Base-by-base conservation (phyloP, 2,329 filamentous ascomycete genomes). In the Verticillium klebahnii region DNA sequence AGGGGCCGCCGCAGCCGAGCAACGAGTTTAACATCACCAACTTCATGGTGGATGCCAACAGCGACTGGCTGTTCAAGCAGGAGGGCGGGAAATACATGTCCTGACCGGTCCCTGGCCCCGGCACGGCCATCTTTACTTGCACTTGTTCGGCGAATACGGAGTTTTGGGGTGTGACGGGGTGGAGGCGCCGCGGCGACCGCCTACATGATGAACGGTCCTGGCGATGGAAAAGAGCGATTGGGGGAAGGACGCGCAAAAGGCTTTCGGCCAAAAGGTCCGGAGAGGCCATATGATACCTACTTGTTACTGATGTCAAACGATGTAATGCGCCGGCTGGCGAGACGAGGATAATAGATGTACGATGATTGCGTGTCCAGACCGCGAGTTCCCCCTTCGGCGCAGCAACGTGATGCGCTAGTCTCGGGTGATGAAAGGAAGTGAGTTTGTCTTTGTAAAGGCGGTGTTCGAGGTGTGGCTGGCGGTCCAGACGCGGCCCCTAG, bases 11-110 rank as follows among this genome's bases (percentile, higher is more conserved):
- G 60, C 67, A 69, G 34, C 56, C 65, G 2, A 73, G 60, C 14
- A 89, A 89, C 62, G 88, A 91, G 72, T 91, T 89, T 68, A 92
- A 92, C 68, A 92, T 92, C 63, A 90, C 87, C 56, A 90, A 92
- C 69, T 92, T 90, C 68, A 91, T 89, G 84, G 83, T 90, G 34
- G 89, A 92, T 74, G 86, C 85, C 2, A 90, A 85, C 67, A 87
- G 86, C 64, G 89, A 92, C 72, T 92, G 89, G 89, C 80, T 91
- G n/a, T 88, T 86, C 62, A 88, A 88, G 69, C 80, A 82, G 61
- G 77, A 80, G 29, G 68, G 68, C 14, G 65, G 63, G 14, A 71
- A 72, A 61, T 72, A 68, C 54, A 58, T 71, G 17, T 31, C 40
- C 4, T 59, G 17, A 54, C 11, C 5, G 40, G 40, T 50, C 9